These are phyloP conservation scores for Globisporangium solare DNA, from an alignment of 352 stramenopile species.

Conservation along the genomic window DNA sequence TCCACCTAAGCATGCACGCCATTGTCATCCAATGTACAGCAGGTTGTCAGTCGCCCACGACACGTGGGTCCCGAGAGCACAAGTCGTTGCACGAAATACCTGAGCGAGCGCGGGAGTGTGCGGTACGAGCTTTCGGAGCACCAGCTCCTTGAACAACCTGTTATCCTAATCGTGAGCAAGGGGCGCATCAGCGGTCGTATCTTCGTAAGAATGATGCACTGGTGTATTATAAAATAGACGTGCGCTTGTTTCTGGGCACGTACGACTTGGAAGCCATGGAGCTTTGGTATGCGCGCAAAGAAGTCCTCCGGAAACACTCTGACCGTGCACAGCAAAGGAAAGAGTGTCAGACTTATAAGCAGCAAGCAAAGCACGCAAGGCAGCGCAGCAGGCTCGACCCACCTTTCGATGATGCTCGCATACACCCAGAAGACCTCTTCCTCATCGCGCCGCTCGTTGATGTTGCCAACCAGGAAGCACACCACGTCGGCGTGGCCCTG, in stretches of 20 bases:
- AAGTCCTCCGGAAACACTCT: conserved; percentile 74
- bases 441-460: conserved; percentile 33
- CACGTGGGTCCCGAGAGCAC: no score
- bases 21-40: no score
- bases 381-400: background rate
- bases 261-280: conserved; percentile 76
- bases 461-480: conserved; percentile 59
- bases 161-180: conserved; percentile 30
- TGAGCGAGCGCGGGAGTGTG: conserved; percentile 44
- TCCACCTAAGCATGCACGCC: conserved; percentile 30
- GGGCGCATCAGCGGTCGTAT: no score
- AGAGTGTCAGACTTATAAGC: background rate
- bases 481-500: conserved; percentile 70
- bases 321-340: background rate
- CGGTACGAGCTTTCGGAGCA: conserved; percentile 45
- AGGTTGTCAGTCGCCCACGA: no score
- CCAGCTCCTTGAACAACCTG: conserved; percentile 50
- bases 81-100: conserved; percentile 13
- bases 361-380: background rate
- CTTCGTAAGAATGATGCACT: no score
- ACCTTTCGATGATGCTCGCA: conserved; percentile 59
- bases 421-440: conserved; percentile 76
- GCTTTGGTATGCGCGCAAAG: conserved; percentile 56
- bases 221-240: background rate
- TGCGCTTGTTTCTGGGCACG: background rate